Evolutionary conservation across 768 basidiomycete species (phyloP), one percentile per base, ranked within the genome.

Genomic region (Serendipita sp.): DNA sequence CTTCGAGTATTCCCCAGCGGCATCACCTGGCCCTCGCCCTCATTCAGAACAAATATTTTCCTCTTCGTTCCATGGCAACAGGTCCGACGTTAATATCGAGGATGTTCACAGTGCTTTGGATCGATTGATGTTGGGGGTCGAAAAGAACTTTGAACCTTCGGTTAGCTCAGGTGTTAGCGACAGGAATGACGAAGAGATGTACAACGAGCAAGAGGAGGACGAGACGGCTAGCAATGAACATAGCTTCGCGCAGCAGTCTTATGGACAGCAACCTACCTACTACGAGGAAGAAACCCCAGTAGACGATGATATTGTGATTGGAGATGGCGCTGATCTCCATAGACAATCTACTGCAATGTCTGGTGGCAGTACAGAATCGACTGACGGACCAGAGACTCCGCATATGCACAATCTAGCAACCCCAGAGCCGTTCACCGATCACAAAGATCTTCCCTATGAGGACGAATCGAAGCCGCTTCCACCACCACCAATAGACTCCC

Each of bases 21-120:
- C 24, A 13, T 63, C 62, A 33, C 62, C 62, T 30, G 53, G 38
- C 28, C 56, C 56, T n/a, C 14, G 17, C 16, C 33, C 62, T 4
- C 62, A 20, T 34, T 33, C 34, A 17, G 60, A 38, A 11, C 50
- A 34, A 16, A 38, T 42, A 4, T 53, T 41, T 22, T 17, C 62
- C n/a, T 53, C 61, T 22, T 51, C 61, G 61, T 31, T 62, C 16
- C 43, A 62, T 43, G 61, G 48, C 4, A 45, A 62, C 43, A 24
- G 42, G 9, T 62, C 48, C 30, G n/a, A 44, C 20, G 51, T 53
- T 26, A 50, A 38, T n/a, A 3, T 30, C 4, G 71, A 69, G 75
- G 85, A 86, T 51, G 85, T 86, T 80, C 81, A 81, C 64, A 84
- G 82, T 64, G 86, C 85, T 3, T 75, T 88, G 31, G 85, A 88